These are phyloP conservation scores for Limnanthes douglasii DNA, from an alignment of 345 rosid genomes.

Conservation along the genomic window DNA sequence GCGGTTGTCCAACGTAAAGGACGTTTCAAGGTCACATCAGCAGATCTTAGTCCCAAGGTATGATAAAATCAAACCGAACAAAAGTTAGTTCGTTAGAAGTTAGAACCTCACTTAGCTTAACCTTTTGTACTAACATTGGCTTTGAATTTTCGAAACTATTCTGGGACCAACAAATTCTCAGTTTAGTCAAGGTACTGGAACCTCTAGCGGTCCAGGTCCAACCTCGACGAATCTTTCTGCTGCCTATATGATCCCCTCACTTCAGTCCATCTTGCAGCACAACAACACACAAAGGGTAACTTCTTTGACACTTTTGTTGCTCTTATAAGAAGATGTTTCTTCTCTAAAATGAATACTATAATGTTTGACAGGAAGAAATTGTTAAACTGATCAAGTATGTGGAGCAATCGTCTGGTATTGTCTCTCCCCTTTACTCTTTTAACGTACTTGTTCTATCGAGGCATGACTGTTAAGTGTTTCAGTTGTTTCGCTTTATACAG, in stretches of 20 bases:
- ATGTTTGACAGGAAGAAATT: slow-evolving; percentile 77
- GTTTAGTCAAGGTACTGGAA: slow-evolving; percentile 27
- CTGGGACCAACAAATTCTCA: slow-evolving; percentile 52
- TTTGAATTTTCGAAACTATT: slow-evolving; percentile 6
- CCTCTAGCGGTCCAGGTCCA: slow-evolving; percentile 31
- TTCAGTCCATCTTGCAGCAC: slow-evolving; percentile 78
- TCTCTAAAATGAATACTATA: background rate
- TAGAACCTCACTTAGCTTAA: background rate
- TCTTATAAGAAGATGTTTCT: background rate
- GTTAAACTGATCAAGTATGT: slow-evolving; percentile 56
- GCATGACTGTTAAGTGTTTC: slow-evolving; percentile 8
- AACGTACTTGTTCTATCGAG: background rate
- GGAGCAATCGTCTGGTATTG: slow-evolving; percentile 76
- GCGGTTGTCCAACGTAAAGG: slow-evolving; percentile 75
- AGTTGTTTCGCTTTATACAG: slow-evolving; percentile 23
- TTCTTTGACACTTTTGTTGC: slow-evolving; percentile 2
- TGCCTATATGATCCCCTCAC: slow-evolving; percentile 45
- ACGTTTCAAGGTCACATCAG: slow-evolving; percentile 81
- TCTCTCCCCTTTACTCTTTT: slow-evolving; percentile 5
- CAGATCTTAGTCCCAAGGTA: slow-evolving; percentile 87
- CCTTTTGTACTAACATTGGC: slow-evolving; percentile 5
- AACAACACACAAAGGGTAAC: slow-evolving; percentile 65
- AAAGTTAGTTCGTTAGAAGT: background rate
- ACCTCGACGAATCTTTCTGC: slow-evolving; percentile 28
- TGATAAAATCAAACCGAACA: slow-evolving; percentile 6